A percentile compares a stretch with the other conserved stretches of the same genome.
phyloP scores from a whole-genome alignment of 2,329 filamentous ascomycete species.

The Colletotrichum phormii region DNA sequence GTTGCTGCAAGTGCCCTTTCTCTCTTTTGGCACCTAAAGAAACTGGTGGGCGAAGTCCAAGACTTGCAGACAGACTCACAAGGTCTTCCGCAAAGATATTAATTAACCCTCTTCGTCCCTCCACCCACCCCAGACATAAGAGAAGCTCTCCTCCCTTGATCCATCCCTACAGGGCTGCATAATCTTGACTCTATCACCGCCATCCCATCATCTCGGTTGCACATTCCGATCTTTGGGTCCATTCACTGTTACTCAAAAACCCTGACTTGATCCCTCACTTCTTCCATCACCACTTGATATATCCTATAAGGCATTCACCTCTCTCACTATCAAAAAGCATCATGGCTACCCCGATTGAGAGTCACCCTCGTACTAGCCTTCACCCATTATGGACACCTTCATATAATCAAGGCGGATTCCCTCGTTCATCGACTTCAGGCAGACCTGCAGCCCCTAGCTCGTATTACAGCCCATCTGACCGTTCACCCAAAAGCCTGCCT shows the following conservation, averaged over 20 bases:
- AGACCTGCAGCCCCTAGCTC: constrained; percentile 18
- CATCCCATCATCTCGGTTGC: constrained; percentile 18
- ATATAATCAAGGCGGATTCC: constrained; percentile 41
- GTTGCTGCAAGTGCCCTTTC: constrained; percentile 24
- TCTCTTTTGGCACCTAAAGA: not conserved
- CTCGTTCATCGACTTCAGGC: constrained; percentile 31
- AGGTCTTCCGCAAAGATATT: constrained; percentile 4
- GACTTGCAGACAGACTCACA: constrained; percentile 1
- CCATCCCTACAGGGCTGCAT: constrained; percentile 4
- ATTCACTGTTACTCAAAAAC: constrained; percentile 11
- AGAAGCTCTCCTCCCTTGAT: constrained; percentile 25
- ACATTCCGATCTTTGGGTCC: constrained; percentile 12
- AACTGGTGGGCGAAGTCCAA: constrained; percentile 3
- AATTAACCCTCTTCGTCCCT: constrained; percentile 3
- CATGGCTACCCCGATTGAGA: constrained; percentile 37
- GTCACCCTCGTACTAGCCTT: constrained; percentile 29
- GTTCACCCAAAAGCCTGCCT: constrained; percentile 46
- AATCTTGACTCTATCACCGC: constrained; percentile 21
- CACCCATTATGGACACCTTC: constrained; percentile 50
- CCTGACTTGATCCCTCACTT: not conserved
- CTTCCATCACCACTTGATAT: not conserved
- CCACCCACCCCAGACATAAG: constrained; percentile 25
- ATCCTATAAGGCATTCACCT: not conserved
- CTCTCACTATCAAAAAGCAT: constrained; percentile 3
- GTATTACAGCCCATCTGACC: constrained; percentile 42